Conservation (phyloP, 257 asterid species). For the Verbena officinalis region DNA sequence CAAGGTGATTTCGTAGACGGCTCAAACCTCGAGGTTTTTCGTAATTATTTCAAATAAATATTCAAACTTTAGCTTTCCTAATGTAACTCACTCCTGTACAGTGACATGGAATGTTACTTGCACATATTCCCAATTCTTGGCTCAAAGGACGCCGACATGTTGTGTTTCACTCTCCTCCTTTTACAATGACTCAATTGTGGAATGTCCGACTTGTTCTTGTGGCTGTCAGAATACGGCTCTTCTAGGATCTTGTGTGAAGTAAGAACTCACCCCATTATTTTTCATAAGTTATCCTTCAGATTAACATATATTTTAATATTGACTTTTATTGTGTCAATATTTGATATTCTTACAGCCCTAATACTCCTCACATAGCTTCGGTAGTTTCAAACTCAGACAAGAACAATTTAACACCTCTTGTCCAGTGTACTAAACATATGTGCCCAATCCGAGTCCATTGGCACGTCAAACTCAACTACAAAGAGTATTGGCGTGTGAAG, state of each 20-base stretch:
- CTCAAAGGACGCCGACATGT: conserved; percentile 48
- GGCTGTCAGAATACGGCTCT: conserved; percentile 40
- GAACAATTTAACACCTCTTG: conserved; percentile 30
- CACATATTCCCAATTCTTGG: conserved; percentile 57
- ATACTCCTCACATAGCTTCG: conserved; percentile 38
- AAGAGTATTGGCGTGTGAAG: conserved; percentile 54
- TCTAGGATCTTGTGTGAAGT: conserved; percentile 41
- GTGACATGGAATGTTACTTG: conserved; percentile 63
- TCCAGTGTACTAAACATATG: conserved; percentile 51
- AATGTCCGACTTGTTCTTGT: conserved; percentile 56
- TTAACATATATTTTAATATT: neutral
- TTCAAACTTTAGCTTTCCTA: neutral
- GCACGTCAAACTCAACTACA: conserved; percentile 53
- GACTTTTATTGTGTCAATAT: conserved; percentile 9
- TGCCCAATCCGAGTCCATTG: conserved; percentile 60
- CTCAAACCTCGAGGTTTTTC: no score
- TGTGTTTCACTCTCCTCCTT: conserved; percentile 61
- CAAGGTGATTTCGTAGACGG: no score
- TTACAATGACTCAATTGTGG: conserved; percentile 39
- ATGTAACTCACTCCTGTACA: conserved; percentile 26
- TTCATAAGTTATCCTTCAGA: neutral
- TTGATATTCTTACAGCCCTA: conserved; percentile 33
- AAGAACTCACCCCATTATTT: conserved; percentile 14
- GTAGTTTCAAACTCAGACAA: conserved; percentile 28
- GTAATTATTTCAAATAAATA: no score